Evolutionary conservation across 176 grass and related monocot species (phyloP).

Genomic region (Cenchrus fungigraminus): DNA sequence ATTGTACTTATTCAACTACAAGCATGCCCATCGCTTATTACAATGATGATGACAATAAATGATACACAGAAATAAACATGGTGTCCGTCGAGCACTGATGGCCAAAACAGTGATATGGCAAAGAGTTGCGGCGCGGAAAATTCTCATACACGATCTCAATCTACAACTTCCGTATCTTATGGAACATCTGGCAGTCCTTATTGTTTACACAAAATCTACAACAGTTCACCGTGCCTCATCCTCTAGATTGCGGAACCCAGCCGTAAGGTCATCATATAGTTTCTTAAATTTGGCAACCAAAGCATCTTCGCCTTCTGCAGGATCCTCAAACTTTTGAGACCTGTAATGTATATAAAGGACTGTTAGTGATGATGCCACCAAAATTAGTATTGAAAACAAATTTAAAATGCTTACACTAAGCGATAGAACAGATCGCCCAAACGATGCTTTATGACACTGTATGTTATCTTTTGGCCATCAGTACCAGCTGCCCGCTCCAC

Average conservation of each 20-base stretch:
- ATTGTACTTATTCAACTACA: slow-evolving; percentile 48
- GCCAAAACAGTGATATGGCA: slow-evolving; percentile 25
- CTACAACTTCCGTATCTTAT: slow-evolving; percentile 38
- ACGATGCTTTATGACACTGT: slow-evolving; percentile 81
- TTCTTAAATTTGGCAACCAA: slow-evolving; percentile 77
- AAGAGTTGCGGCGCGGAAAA: slow-evolving; percentile 28
- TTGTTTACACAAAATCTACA: slow-evolving; percentile 52
- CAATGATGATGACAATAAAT: slow-evolving; percentile 46
- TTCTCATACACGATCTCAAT: slow-evolving; percentile 30
- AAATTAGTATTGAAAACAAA: neutral
- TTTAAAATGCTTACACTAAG: slow-evolving; percentile 69
- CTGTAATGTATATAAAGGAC: slow-evolving; percentile 43
- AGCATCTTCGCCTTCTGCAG: slow-evolving; percentile 68
- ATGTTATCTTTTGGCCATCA: slow-evolving; percentile 90
- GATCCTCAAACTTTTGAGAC: slow-evolving; percentile 94
- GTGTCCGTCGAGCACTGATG: slow-evolving; percentile 30
- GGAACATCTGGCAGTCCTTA: slow-evolving; percentile 33
- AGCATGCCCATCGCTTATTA: slow-evolving; percentile 58
- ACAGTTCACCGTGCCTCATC: slow-evolving; percentile 66
- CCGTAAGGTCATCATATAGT: slow-evolving; percentile 76
- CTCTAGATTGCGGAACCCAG: slow-evolving; percentile 82
- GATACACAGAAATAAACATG: slow-evolving; percentile 35
- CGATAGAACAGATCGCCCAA: slow-evolving; percentile 91
- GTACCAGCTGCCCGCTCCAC: slow-evolving; percentile 76
- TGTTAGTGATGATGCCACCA: neutral